phyloP scores from a whole-genome alignment of 1,139 yeast genomes.

The Suhomyces anneliseae region DNA sequence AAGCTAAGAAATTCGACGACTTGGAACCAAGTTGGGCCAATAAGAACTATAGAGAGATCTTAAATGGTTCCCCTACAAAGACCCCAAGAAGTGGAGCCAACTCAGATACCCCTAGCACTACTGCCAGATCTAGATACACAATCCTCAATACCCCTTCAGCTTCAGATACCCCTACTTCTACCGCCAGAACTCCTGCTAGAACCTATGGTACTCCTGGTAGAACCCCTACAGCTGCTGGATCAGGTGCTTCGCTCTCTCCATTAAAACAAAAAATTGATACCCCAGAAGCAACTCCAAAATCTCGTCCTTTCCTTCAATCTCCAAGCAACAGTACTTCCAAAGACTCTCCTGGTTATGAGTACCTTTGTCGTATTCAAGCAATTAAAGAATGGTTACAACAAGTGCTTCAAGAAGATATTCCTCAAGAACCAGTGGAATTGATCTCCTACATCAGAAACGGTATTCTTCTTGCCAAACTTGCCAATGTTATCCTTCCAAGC shows the following conservation, averaged over 20 bases:
- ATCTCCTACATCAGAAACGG: slow-evolving; percentile 73
- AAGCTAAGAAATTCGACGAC: slow-evolving; percentile 8
- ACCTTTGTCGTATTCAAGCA: slow-evolving; percentile 84
- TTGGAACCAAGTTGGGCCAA: slow-evolving; percentile 28
- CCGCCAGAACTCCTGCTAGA: slow-evolving; percentile 1
- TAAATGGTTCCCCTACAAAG: slow-evolving; percentile 18
- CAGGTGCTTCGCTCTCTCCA: slow-evolving; percentile 11
- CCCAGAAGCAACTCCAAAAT: slow-evolving; percentile 12
- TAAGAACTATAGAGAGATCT: slow-evolving; percentile 18
- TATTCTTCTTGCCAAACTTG: slow-evolving; percentile 76
- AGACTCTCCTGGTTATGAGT: slow-evolving; percentile 61
- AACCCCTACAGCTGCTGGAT: background rate
- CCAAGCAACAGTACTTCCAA: slow-evolving; percentile 29
- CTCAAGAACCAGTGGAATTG: slow-evolving; percentile 53
- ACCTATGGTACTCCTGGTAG: too few relatives aligned
- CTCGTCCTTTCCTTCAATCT: slow-evolving; percentile 27
- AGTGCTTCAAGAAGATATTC: slow-evolving; percentile 55
- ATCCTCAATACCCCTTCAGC: background rate
- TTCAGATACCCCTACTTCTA: background rate
- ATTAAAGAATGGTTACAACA: slow-evolving; percentile 59
- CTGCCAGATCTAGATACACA: background rate
- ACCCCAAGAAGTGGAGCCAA: background rate
- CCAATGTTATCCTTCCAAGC: slow-evolving; percentile 70
- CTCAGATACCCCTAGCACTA: too few relatives aligned
- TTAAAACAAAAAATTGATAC: slow-evolving; percentile 18